These are phyloP conservation scores for Tuber aestivum DNA, from an alignment of 495 filamentous ascomycete genomes.

Conservation along the genomic window DNA sequence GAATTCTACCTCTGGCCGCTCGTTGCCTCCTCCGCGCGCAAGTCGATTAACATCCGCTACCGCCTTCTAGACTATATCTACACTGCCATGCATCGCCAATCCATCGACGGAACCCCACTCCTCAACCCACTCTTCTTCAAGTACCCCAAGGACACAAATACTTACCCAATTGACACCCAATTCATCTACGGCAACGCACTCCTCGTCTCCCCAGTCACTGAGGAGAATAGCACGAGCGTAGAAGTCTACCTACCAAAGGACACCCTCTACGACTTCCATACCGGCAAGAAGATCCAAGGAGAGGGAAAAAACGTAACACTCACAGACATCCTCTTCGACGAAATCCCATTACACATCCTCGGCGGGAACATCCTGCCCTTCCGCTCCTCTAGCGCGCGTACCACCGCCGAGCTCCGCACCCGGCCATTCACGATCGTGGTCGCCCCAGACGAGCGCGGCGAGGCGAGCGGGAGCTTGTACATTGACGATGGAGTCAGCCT, in stretches of 20 bases:
- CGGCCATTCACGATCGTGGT: constrained; percentile 66
- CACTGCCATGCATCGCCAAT: constrained; percentile 63
- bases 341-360: constrained; percentile 67
- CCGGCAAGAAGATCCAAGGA: constrained; percentile 54
- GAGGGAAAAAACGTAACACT: constrained; percentile 52
- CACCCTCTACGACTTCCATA: constrained; percentile 73
- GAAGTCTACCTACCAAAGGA: constrained; percentile 68
- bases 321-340: constrained; percentile 52
- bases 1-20: constrained; percentile 72
- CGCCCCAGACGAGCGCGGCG: constrained; percentile 54
- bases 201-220: constrained; percentile 67
- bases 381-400: constrained; percentile 58
- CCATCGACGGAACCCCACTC: constrained; percentile 62
- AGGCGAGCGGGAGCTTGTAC: constrained; percentile 64
- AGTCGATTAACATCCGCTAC: constrained; percentile 70
- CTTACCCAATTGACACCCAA: constrained; percentile 57
- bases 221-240: constrained; percentile 58
- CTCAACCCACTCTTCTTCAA: constrained; percentile 61
- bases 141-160: constrained; percentile 62
- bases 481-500: constrained; percentile 79
- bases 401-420: constrained; percentile 61
- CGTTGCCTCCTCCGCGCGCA: constrained; percentile 61
- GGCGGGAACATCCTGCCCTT: constrained; percentile 66
- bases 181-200: constrained; percentile 69
- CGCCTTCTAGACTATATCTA: constrained; percentile 75